These are phyloP conservation scores for Bromus sterilis DNA, from an alignment of 176 grass and related monocot species.

Conservation along the genomic window DNA sequence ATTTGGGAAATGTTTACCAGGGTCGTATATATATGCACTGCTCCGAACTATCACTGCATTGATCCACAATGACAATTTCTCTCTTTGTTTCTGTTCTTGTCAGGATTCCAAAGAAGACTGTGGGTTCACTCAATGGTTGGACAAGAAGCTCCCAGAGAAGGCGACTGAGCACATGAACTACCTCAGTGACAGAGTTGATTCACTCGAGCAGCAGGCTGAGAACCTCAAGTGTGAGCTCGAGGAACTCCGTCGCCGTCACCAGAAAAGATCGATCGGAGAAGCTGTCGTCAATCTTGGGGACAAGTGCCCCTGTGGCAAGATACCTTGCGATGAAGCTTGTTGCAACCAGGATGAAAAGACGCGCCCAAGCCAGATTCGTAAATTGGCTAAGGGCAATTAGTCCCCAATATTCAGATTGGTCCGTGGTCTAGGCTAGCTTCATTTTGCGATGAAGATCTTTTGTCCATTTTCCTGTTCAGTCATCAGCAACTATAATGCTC, in stretches of 20 bases:
- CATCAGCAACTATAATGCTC: not conserved
- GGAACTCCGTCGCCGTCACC: not conserved
- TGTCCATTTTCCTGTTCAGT: not conserved
- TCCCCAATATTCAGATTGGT: not conserved
- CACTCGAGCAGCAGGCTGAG: not conserved
- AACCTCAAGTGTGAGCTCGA: not conserved
- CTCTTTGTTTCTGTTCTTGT: not conserved
- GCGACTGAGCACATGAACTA: not conserved
- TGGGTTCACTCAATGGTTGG: not conserved
- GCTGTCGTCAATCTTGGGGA: not conserved
- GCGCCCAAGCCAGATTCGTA: not conserved
- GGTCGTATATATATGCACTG: not conserved
- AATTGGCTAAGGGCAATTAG: not conserved
- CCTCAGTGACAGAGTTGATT: not conserved
- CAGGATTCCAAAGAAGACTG: not conserved
- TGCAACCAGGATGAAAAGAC: not conserved
- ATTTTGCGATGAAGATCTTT: not conserved
- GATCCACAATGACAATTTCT: not conserved
- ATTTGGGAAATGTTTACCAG: not conserved
- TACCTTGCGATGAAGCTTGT: not conserved
- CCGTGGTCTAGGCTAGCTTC: not conserved
- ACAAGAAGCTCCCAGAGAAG: not conserved
- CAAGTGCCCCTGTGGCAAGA: not conserved
- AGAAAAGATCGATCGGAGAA: not conserved
- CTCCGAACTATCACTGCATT: not conserved